Conservation (phyloP, 805 yeast species). For the Spathaspora sp. region DNA sequence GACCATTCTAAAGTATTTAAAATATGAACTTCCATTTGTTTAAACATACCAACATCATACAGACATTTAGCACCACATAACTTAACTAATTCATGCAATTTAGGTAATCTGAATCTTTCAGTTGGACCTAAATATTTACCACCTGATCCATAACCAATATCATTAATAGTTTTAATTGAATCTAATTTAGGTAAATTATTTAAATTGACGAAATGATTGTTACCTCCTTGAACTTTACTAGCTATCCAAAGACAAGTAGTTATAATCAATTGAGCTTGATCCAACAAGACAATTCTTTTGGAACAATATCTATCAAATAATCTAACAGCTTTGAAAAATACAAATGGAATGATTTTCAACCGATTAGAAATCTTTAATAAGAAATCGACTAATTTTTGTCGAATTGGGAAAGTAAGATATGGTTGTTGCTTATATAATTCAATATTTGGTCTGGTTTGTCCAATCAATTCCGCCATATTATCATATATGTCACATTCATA, state of each 20-base stretch:
- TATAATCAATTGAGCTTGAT: slow-evolving; percentile 86
- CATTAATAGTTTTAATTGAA: slow-evolving; percentile 29
- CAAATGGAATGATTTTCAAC: slow-evolving; percentile 62
- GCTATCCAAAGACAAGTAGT: slow-evolving; percentile 93
- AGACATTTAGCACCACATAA: slow-evolving; percentile 63
- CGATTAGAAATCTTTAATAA: slow-evolving; percentile 66
- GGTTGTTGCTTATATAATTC: slow-evolving; percentile 81
- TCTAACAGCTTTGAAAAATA: slow-evolving; percentile 65
- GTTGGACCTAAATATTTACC: slow-evolving; percentile 68
- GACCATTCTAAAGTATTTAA: slow-evolving; percentile 56
- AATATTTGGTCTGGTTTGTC: slow-evolving; percentile 43
- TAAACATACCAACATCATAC: slow-evolving; percentile 44
- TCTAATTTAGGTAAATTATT: slow-evolving; percentile 16
- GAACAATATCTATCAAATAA: slow-evolving; percentile 90
- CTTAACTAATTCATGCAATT: slow-evolving; percentile 65
- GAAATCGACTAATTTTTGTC: slow-evolving; percentile 77
- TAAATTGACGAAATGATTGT: slow-evolving; percentile 59
- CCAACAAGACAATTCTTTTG: slow-evolving; percentile 75
- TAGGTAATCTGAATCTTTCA: slow-evolving; percentile 70
- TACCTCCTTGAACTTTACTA: slow-evolving; percentile 77
- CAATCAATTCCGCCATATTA: slow-evolving; percentile 28
- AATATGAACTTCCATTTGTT: slow-evolving; percentile 60
- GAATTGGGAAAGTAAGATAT: slow-evolving; percentile 68
- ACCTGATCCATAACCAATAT: slow-evolving; percentile 45
- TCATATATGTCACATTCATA: slow-evolving; percentile 50